phyloP scores from a whole-genome alignment of 768 basidiomycete genomes.

The Tubosaeta sp. region DNA sequence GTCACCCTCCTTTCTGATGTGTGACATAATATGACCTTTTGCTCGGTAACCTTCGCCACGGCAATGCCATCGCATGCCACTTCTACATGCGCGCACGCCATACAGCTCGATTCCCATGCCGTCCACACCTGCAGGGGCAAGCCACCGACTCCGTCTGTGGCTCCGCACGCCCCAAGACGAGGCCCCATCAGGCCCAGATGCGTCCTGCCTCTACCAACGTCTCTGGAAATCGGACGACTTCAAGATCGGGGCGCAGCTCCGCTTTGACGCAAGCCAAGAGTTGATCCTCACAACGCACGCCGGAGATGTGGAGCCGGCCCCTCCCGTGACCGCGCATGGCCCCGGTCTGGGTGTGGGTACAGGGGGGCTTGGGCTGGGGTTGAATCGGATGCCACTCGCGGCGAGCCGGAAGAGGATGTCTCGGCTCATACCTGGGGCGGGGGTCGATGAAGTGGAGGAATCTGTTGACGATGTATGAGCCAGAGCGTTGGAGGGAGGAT shows the following conservation, averaged over 20 bases:
- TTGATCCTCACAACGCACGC: constrained; percentile 45
- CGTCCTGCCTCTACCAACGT: constrained; percentile 56
- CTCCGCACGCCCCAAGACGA: constrained; percentile 39
- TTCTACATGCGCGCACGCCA: not conserved
- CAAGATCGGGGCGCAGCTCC: constrained; percentile 53
- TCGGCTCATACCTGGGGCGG: constrained; percentile 5
- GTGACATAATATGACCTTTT: not conserved
- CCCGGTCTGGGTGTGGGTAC: not conserved
- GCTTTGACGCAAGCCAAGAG: constrained; percentile 49
- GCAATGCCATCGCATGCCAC: not conserved
- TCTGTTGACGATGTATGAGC: constrained; percentile 11
- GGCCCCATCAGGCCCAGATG: too few species aligned
- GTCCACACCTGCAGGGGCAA: constrained; percentile 52
- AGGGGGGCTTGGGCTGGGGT: not conserved
- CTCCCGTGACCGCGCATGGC: not conserved
- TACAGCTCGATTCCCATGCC: constrained; percentile 50
- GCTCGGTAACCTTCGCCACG: not conserved
- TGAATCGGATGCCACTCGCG: not conserved
- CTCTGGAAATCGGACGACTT: constrained; percentile 63
- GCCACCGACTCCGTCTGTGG: constrained; percentile 65
- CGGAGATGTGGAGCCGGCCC: not conserved
- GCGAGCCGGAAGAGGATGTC: constrained; percentile 6
- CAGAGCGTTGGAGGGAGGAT: too few species aligned
- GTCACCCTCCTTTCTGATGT: constrained; percentile 17
- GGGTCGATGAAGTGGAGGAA: constrained; percentile 4